These are phyloP conservation scores for Capsicum chinense DNA, from an alignment of 257 asterid species.

Conservation along the genomic window DNA sequence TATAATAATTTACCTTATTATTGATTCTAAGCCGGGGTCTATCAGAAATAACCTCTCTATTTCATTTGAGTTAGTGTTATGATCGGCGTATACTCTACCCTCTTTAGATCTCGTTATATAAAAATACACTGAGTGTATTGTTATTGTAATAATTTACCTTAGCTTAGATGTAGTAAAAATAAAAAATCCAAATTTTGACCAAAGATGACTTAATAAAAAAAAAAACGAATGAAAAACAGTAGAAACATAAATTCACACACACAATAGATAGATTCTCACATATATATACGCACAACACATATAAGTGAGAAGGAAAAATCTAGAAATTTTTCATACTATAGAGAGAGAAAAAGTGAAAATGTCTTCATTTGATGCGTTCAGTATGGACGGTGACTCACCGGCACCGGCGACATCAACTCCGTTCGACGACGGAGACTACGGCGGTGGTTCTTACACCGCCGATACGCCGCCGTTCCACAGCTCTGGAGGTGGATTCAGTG, in stretches of 20 bases:
- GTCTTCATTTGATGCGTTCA: constrained; percentile 79
- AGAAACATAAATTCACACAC: neutral
- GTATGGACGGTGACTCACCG: constrained; percentile 61
- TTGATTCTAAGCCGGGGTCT: no score
- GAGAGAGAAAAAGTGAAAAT: constrained; percentile 40
- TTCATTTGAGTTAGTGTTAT: no score
- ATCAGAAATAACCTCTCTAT: no score
- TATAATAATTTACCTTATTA: no score
- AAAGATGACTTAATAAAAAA: neutral
- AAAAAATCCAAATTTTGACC: neutral
- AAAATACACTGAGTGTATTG: no score
- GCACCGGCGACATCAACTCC: constrained; percentile 51
- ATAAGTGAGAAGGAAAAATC: neutral
- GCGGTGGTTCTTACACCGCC: constrained; percentile 49
- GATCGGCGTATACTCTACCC: no score
- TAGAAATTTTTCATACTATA: constrained; percentile 25
- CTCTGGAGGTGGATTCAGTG: constrained; percentile 44
- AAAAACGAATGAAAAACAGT: neutral
- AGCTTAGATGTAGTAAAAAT: neutral
- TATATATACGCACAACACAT: neutral
- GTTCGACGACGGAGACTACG: constrained; percentile 62
- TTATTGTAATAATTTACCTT: neutral
- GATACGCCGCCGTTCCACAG: constrained; percentile 59
- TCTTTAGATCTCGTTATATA: no score
- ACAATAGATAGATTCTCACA: neutral